Base-by-base conservation (phyloP, 2,329 filamentous ascomycete genomes). In the Allantophomopsis lycopodina region DNA sequence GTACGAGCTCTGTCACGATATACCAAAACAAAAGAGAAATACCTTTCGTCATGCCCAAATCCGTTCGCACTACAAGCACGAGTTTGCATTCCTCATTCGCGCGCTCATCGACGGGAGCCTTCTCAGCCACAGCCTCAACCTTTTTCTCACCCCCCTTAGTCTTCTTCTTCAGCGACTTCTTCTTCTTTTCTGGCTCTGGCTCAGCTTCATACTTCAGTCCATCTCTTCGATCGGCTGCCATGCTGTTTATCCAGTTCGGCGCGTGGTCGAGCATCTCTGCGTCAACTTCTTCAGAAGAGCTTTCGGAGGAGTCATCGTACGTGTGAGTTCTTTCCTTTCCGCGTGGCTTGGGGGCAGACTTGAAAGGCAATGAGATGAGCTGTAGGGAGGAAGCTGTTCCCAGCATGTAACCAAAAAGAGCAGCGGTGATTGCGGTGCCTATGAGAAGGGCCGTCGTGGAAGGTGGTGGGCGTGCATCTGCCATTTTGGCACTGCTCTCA, bases 31-130 rank as follows among this genome's bases (percentile, higher is more conserved):
- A 6, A 33, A 21, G 13, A 36, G 13, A 36, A 58, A 33, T 66
- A 91, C 89, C 89, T 65, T 94, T 96, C 8, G 83, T 91, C 91
- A 98, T 98, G 52, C 89, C 89, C 52, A 98, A 62, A 63, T 98
- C 91, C 14, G 86, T 94, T 55, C 91, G 68, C 40, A 96, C 89
- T 4, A 94, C 85, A 28, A 98, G 66, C 12, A 95, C 85, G 42
- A 96, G 68, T 64, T 96, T 96, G 66, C 89, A 94, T 60, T 95
- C 88, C 60, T 95, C 88, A 17, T 65, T 69, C 35, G 60, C 65
- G 23, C 23, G 23, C 15, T 50, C 50, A 38, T 55, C 54, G 31
- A 50, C 46, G 33, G 41, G 48, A 35, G 50, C 50, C n/a, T 48
- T 42, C 39, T 50, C 50, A 16, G 43, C 46, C 15, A 32, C 49